Evolutionary conservation across 1,284 basidiomycete species (phyloP), one percentile per base, ranked within the genome.

Genomic region (Moniliophthora roreri): DNA sequence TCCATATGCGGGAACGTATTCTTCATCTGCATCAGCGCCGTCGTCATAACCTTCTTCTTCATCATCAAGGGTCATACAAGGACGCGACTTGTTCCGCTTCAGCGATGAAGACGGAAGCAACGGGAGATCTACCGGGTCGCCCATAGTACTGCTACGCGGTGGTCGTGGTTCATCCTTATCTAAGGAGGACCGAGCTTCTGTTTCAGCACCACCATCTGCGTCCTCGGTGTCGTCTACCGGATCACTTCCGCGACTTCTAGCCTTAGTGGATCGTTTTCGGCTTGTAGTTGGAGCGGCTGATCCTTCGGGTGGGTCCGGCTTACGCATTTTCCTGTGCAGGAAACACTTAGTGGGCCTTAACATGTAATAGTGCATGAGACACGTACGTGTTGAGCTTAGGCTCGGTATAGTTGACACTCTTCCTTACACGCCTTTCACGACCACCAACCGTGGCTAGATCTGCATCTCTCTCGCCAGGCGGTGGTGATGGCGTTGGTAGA

Each of bases 331-430:
- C 45, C 90, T 93, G 62, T 52, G 41, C 16, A 38, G 39, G 40
- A 45, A 48, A 47, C 53, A 41, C 46, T 56, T 34, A 55, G 47
- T 61, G 44, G 60, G 52, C n/a, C 54, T 28, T 44, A 42, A 53
- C 46, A 40, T 36, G 24, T 34, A n/a, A 28, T 15, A 28, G 2
- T 6, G 28, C 40, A 47, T 52, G 47, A 48, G 50, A 15, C 16
- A 84, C 88, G 59, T 67, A 93, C 91, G 89, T 93, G 67, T 92
- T 93, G 26, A 95, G 76, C 68, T 92, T 94, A 10, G 92, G 92
- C 67, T 95, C 92, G 1, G 91, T 80, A 63, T 95, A 94, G 66
- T 93, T 94, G 51, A 94, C 77, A 61, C 91, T 93, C 72, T 86
- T 92, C 41, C 92, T 78, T 13, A 80, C 70, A 52, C 92, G 76